Evolutionary conservation across 768 basidiomycete species (phyloP).

Genomic region (Hirschioporus abietinus): DNA sequence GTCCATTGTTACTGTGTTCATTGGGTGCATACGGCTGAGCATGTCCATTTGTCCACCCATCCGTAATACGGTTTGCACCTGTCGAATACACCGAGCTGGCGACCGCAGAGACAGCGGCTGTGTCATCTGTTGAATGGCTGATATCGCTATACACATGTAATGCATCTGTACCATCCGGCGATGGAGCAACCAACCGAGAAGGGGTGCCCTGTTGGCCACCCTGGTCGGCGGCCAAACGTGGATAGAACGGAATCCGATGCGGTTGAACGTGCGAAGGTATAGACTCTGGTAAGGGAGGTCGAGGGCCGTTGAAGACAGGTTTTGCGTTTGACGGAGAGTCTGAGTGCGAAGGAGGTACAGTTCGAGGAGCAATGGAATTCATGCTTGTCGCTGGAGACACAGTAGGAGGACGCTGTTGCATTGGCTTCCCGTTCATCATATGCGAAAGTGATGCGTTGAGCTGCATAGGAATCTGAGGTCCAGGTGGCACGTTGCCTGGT

Average conservation of each 20-base stretch:
- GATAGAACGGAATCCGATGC: slow-evolving; percentile 50
- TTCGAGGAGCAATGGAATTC: slow-evolving; percentile 37
- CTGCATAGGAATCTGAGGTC: slow-evolving; percentile 20
- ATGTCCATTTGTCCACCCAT: background rate
- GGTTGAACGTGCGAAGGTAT: slow-evolving; percentile 36
- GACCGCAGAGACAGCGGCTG: slow-evolving; percentile 11
- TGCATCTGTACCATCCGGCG: background rate
- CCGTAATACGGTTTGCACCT: slow-evolving; percentile 11
- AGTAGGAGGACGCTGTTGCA: slow-evolving; percentile 30
- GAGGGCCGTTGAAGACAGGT: slow-evolving; percentile 32
- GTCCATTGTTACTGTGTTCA: background rate
- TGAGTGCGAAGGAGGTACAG: slow-evolving; percentile 45
- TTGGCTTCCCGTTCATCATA: slow-evolving; percentile 20
- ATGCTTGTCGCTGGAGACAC: slow-evolving; percentile 24
- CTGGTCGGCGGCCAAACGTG: slow-evolving; percentile 12
- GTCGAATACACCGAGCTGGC: slow-evolving; percentile 10
- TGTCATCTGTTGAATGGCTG: background rate
- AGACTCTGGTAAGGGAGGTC: slow-evolving; percentile 37
- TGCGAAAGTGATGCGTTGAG: slow-evolving; percentile 32
- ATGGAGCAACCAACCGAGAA: background rate
- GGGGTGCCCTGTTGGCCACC: background rate
- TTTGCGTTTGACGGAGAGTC: slow-evolving; percentile 33
- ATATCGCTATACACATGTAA: background rate
- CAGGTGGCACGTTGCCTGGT: slow-evolving; percentile 58
- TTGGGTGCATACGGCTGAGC: background rate